Base-by-base conservation (phyloP, 345 rosid genomes). In the Camelina sativa region DNA sequence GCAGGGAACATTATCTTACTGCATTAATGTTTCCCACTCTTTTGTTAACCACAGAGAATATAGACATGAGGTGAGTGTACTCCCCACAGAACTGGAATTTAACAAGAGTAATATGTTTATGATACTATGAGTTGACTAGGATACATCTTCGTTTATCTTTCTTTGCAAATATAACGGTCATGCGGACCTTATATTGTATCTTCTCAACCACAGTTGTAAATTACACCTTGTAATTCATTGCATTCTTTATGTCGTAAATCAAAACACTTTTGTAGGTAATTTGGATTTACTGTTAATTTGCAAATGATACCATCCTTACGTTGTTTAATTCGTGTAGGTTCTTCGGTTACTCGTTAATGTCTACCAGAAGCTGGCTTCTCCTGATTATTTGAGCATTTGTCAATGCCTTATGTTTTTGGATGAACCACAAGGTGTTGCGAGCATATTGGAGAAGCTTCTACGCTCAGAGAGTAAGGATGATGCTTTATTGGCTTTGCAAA, bases 321-420 rank as follows among this genome's bases (percentile, higher is more conserved):
- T 60, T 4, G 4, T 52, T 67, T 62, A 19, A 20, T 70, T 82
- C 58, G 76, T 84, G 58, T 82, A 95, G 99, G 97, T 92, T 79
- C 94, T 92, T 68, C 82, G 79, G 32, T 94, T 96, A 67, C 96
- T 96, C 54, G 97, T 96, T 65, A 86, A 88, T 62, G 96, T 96
- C 13, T 91, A 88, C 79, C 96, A 87, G 79, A 83, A 88, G 68
- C 84, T 91, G 77, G 86, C 93, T 55, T 96, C 98, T 72, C 98
- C 96, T 40, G 99, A 92, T 84, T 91, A 86, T 76, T 73, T 89
- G 90, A 92, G 91, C 85, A 88, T 89, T 71, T 96, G 97, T 61
- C 99, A 96, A 77, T 92, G 99, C 80, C 87, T 91, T 40, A 92
- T 96, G 99, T 92, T 96, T 80, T 83, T 96, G 88, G 86, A 92